Evolutionary conservation across 352 stramenopile species (phyloP).

Genomic region (Pythium brachiatum): DNA sequence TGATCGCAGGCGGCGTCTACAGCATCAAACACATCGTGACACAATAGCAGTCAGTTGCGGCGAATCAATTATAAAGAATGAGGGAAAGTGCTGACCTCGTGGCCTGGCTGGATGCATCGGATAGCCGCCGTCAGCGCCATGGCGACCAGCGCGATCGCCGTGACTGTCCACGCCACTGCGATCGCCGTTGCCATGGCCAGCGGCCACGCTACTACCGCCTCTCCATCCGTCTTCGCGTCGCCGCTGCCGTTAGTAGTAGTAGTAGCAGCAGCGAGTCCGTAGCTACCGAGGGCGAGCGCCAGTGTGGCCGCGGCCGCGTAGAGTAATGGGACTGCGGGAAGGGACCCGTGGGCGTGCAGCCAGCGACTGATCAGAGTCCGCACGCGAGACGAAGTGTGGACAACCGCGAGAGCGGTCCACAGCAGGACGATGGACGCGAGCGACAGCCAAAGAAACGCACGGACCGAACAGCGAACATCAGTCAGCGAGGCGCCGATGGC

Average conservation of each 20-base stretch:
- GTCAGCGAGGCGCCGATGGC: background rate
- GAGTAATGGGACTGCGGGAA: background rate
- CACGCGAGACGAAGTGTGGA: slow-evolving; percentile 9
- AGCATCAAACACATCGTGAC: background rate
- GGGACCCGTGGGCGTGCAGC: background rate
- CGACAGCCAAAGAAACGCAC: slow-evolving; percentile 17
- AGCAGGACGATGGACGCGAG: background rate
- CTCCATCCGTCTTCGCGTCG: background rate
- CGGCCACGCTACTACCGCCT: background rate
- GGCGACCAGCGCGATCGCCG: slow-evolving; percentile 1
- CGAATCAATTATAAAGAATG: too few species aligned
- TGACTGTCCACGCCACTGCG: slow-evolving; percentile 11
- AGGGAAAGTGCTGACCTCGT: slow-evolving; percentile 19
- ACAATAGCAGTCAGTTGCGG: too few species aligned
- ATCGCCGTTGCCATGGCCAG: background rate
- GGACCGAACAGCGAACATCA: background rate
- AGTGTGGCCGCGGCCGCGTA: background rate
- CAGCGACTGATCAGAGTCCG: slow-evolving; percentile 1
- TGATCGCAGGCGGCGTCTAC: slow-evolving; percentile 34
- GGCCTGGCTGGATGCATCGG: slow-evolving; percentile 4
- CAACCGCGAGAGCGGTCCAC: slow-evolving; percentile 1
- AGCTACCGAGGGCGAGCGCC: slow-evolving; percentile 3
- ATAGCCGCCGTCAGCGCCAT: background rate
- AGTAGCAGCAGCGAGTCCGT: background rate
- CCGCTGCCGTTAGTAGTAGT: background rate